Percentiles rank a stretch among this genome's conserved stretches.
Evolutionary conservation across 148 eudicot species (phyloP).

Genomic region (Cornus controversa): DNA sequence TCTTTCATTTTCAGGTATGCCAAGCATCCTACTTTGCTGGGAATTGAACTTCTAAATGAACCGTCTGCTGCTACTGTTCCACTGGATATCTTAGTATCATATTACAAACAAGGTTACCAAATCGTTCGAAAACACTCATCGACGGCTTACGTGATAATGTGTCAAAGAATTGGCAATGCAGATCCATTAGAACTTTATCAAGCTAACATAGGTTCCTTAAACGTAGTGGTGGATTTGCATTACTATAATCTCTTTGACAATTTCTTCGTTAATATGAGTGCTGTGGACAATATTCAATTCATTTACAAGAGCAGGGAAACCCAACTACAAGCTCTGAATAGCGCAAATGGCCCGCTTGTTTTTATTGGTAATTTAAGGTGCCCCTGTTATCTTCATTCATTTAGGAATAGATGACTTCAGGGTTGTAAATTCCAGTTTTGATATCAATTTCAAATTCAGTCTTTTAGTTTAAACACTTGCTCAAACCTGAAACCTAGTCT

Average conservation of each 20-base stretch:
- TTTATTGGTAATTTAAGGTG: slow-evolving; percentile 52
- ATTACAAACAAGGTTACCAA: slow-evolving; percentile 59
- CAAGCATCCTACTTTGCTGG: slow-evolving; percentile 66
- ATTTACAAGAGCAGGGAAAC: slow-evolving; percentile 60
- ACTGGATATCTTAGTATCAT: slow-evolving; percentile 56
- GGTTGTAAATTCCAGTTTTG: background rate
- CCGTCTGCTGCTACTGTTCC: slow-evolving; percentile 62
- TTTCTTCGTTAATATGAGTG: slow-evolving; percentile 52
- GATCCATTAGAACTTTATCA: slow-evolving; percentile 78
- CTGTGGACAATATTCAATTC: slow-evolving; percentile 55
- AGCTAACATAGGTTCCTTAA: slow-evolving; percentile 52
- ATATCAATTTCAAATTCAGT: background rate
- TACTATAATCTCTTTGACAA: slow-evolving; percentile 73
- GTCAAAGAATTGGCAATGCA: slow-evolving; percentile 77
- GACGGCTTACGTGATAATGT: slow-evolving; percentile 63
- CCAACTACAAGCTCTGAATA: slow-evolving; percentile 57
- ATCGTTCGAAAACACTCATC: slow-evolving; percentile 61
- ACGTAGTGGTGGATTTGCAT: slow-evolving; percentile 65
- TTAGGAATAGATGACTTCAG: background rate
- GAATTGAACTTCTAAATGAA: slow-evolving; percentile 75
- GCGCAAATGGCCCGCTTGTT: slow-evolving; percentile 63
- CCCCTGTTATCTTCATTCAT: background rate
- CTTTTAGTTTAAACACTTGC: background rate
- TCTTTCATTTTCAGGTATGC: slow-evolving; percentile 53
- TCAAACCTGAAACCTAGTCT: background rate